Evolutionary conservation across 805 yeast species (phyloP).

Genomic region (Zygosaccharomyces bisporus): DNA sequence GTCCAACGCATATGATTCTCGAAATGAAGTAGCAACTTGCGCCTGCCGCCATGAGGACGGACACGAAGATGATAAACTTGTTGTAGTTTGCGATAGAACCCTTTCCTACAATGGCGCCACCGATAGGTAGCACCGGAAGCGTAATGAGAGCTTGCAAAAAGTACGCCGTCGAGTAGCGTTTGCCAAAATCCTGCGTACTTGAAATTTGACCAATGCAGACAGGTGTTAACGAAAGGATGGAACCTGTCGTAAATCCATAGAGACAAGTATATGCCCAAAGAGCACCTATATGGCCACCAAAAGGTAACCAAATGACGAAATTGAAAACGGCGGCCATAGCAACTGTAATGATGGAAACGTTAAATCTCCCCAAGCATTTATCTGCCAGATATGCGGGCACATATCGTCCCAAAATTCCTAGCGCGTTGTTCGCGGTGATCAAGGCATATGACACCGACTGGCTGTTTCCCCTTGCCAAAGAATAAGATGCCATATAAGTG

Average conservation of each 20-base stretch:
- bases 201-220: slow-evolving; percentile 59
- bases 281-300: slow-evolving; percentile 36
- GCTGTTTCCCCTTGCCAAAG: slow-evolving; percentile 45
- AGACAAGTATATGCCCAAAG: slow-evolving; percentile 45
- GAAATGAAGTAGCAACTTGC: slow-evolving; percentile 39
- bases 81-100: slow-evolving; percentile 37
- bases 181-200: slow-evolving; percentile 52
- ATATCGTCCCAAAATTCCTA: slow-evolving; percentile 46
- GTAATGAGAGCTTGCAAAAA: slow-evolving; percentile 51
- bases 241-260: slow-evolving; percentile 55
- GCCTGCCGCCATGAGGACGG: slow-evolving; percentile 40
- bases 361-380: slow-evolving; percentile 47
- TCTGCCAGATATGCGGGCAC: slow-evolving; percentile 47
- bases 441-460: slow-evolving; percentile 45
- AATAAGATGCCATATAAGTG: slow-evolving; percentile 53
- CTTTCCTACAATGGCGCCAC: slow-evolving; percentile 45
- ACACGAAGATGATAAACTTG: slow-evolving; percentile 44
- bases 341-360: slow-evolving; percentile 44
- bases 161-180: slow-evolving; percentile 54
- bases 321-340: slow-evolving; percentile 36
- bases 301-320: slow-evolving; percentile 43
- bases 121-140: slow-evolving; percentile 47
- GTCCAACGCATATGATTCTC: slow-evolving; percentile 45
- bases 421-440: slow-evolving; percentile 45
- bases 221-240: slow-evolving; percentile 55